Conservation (phyloP, 257 asterid species). For the Jasminum sambac region DNA sequence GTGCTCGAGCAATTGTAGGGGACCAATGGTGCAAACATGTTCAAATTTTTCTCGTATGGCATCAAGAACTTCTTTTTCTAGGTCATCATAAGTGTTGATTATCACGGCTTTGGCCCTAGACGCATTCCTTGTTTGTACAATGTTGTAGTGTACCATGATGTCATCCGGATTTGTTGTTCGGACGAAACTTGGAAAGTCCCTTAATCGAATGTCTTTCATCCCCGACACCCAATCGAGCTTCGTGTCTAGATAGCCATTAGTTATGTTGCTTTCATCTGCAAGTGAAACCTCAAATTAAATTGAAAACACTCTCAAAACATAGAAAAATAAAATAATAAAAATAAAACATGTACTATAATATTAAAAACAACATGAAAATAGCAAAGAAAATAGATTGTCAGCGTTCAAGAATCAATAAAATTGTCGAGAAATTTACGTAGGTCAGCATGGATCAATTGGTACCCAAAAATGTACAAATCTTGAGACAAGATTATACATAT, state of each 20-base stretch:
- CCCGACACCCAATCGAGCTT: slow-evolving; percentile 62
- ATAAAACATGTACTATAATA: too few relatives aligned
- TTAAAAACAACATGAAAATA: too few relatives aligned
- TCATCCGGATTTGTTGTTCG: slow-evolving; percentile 59
- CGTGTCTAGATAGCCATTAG: slow-evolving; percentile 49
- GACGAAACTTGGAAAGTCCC: slow-evolving; percentile 63
- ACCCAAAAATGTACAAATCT: not conserved
- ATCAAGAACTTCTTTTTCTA: slow-evolving; percentile 45
- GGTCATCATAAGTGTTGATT: slow-evolving; percentile 54
- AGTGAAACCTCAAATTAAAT: not conserved
- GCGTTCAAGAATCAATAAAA: too few relatives aligned
- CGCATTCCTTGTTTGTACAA: slow-evolving; percentile 43
- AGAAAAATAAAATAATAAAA: too few relatives aligned
- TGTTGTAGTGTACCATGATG: slow-evolving; percentile 53
- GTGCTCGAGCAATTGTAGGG: slow-evolving; percentile 50
- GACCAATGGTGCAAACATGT: slow-evolving; percentile 51
- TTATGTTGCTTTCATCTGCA: slow-evolving; percentile 53
- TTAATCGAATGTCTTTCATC: slow-evolving; percentile 53
- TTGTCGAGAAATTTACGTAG: not conserved
- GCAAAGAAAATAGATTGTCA: too few relatives aligned
- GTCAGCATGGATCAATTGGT: not conserved
- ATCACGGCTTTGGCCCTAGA: slow-evolving; percentile 48
- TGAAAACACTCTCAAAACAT: too few relatives aligned
- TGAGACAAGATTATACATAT: not conserved
- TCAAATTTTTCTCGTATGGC: slow-evolving; percentile 43